A percentile compares a stretch with the other conserved stretches of the same genome.
phyloP scores from a whole-genome alignment of 306 rosid genomes.

The Carpinus viminea region DNA sequence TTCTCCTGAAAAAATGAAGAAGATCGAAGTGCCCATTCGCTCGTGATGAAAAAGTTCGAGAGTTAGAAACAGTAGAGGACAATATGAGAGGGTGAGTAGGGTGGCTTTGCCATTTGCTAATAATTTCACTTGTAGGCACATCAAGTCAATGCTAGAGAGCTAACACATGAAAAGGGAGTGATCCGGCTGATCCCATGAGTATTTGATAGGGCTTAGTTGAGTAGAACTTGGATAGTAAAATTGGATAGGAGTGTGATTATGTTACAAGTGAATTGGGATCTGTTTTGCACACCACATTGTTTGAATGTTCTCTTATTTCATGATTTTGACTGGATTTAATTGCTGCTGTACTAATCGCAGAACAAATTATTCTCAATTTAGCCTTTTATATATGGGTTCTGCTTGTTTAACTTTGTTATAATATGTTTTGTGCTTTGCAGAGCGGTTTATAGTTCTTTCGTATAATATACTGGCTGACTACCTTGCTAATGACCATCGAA shows the following conservation, averaged over 20 bases:
- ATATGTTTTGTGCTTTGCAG: conserved; percentile 39
- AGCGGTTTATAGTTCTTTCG: conserved; percentile 74
- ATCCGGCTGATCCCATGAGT: neutral
- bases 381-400: neutral
- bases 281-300: too few relatives aligned
- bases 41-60: neutral
- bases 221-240: neutral
- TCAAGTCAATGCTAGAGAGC: too few relatives aligned
- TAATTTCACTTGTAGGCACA: too few relatives aligned
- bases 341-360: neutral
- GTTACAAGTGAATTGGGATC: neutral
- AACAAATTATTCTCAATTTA: neutral
- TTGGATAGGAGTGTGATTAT: neutral
- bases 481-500: conserved; percentile 70
- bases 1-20: too few relatives aligned
- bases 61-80: too few relatives aligned
- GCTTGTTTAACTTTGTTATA: conserved; percentile 14
- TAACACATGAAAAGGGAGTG: too few relatives aligned
- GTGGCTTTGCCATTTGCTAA: too few relatives aligned
- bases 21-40: neutral
- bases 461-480: conserved; percentile 90
- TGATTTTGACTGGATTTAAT: neutral
- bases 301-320: neutral
- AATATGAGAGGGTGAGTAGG: too few relatives aligned
- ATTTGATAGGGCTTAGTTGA: neutral